Evolutionary conservation across 352 stramenopile species (phyloP).

Genomic region (Phytopythium helicoides): DNA sequence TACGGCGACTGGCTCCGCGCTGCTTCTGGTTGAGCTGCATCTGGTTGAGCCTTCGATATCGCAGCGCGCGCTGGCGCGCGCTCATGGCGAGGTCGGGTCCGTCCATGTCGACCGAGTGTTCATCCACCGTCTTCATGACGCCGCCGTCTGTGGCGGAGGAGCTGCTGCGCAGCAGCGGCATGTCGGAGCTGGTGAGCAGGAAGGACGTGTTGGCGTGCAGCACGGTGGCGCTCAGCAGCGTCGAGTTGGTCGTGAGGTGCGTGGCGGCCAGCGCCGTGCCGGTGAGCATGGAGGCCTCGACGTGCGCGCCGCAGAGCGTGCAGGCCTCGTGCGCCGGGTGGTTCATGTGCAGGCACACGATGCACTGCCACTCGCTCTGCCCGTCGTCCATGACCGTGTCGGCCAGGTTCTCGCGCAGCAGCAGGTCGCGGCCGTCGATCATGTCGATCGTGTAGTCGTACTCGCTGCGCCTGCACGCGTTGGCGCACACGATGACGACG

Average conservation of each 20-base stretch:
- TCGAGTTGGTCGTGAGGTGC: slow-evolving; percentile 6
- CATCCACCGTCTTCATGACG: neutral
- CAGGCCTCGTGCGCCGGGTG: slow-evolving; percentile 62
- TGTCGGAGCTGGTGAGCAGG: slow-evolving; percentile 14
- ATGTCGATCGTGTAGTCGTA: slow-evolving; percentile 50
- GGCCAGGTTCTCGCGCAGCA: slow-evolving; percentile 64
- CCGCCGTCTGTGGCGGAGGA: slow-evolving; percentile 7
- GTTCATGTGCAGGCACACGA: slow-evolving; percentile 75
- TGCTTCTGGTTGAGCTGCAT: slow-evolving; percentile 73
- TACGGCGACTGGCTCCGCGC: slow-evolving; percentile 40
- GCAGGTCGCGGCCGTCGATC: slow-evolving; percentile 43
- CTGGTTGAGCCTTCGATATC: slow-evolving; percentile 60
- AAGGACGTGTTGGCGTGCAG: slow-evolving; percentile 9
- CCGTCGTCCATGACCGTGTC: slow-evolving; percentile 64
- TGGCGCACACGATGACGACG: slow-evolving; percentile 36
- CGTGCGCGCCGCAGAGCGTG: slow-evolving; percentile 59
- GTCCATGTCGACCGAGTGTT: slow-evolving; percentile 1
- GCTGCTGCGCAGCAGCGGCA: slow-evolving; percentile 16
- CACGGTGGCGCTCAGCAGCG: slow-evolving; percentile 20
- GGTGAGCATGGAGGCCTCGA: slow-evolving; percentile 48
- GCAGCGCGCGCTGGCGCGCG: slow-evolving; percentile 50
- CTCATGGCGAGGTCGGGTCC: slow-evolving; percentile 31
- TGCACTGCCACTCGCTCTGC: slow-evolving; percentile 66
- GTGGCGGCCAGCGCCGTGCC: slow-evolving; percentile 25
- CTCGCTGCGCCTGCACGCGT: slow-evolving; percentile 28